These are phyloP conservation scores for Botrytis medusae DNA, from an alignment of 2,329 filamentous ascomycete genomes.

Conservation along the genomic window DNA sequence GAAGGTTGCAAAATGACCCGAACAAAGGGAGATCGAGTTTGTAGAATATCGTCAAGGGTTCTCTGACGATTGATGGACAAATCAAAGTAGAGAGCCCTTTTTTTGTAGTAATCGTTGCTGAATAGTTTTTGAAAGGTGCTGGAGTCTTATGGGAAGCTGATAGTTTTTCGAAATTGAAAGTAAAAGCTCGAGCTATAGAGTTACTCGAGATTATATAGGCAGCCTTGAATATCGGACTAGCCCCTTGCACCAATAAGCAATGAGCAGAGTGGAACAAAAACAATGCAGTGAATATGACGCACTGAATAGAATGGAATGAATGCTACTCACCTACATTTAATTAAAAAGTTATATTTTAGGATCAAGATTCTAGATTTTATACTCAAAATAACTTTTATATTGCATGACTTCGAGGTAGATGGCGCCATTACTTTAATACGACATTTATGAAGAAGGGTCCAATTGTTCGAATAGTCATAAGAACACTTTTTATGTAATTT, in stretches of 20 bases:
- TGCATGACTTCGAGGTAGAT: too few relatives aligned
- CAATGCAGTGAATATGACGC: neutral
- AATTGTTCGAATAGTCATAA: too few relatives aligned
- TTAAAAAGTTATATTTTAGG: neutral
- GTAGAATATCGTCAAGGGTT: too few relatives aligned
- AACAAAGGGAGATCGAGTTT: neutral
- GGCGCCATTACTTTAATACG: too few relatives aligned
- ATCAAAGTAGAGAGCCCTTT: neutral
- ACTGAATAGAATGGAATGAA: neutral
- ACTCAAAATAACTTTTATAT: too few relatives aligned
- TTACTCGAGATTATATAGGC: neutral
- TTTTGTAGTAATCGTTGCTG: too few relatives aligned
- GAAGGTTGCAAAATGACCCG: neutral
- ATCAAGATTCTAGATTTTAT: neutral
- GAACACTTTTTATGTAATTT: neutral
- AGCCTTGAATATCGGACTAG: neutral
- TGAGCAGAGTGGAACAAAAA: too few relatives aligned
- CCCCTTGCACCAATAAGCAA: too few relatives aligned
- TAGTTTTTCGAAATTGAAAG: neutral
- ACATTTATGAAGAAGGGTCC: neutral
- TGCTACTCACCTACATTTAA: neutral
- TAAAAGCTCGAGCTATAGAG: neutral
- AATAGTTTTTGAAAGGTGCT: neutral
- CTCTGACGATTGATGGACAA: too few relatives aligned
- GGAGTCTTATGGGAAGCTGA: neutral